These are phyloP conservation scores for Lipomyces anomalus DNA, from an alignment of 805 yeast genomes.

Conservation along the genomic window DNA sequence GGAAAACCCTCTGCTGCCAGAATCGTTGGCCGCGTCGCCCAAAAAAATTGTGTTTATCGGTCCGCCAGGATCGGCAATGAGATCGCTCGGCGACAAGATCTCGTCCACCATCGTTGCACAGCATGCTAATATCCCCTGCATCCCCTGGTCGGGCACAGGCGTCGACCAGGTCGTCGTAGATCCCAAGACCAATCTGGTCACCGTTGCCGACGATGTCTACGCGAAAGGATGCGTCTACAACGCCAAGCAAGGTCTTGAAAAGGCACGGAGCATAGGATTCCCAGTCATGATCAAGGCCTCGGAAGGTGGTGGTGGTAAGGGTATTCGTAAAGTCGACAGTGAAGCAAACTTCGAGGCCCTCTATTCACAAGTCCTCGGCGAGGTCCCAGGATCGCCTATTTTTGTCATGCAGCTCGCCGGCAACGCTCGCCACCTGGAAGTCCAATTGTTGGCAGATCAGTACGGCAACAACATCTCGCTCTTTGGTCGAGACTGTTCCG, in stretches of 20 bases:
- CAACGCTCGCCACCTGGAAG: conserved; percentile 96
- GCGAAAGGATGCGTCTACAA: conserved; percentile 79
- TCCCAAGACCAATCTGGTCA: conserved; percentile 65
- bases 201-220: conserved; percentile 79
- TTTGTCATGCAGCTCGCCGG: conserved; percentile 98
- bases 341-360: conserved; percentile 71
- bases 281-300: conserved; percentile 99
- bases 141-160: conserved; percentile 99
- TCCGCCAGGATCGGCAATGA: conserved; percentile 99
- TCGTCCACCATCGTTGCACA: conserved; percentile 98
- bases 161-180: conserved; percentile 76
- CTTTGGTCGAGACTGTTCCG: conserved; percentile 99
- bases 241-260: conserved; percentile 82
- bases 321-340: conserved; percentile 90
- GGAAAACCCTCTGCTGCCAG: conserved; percentile 95
- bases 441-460: conserved; percentile 95
- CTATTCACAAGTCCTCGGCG: conserved; percentile 92
- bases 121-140: conserved; percentile 97
- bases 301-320: conserved; percentile 99
- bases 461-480: conserved; percentile 95
- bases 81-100: conserved; percentile 98
- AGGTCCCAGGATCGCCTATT: conserved; percentile 98
- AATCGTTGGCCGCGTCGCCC: conserved; percentile 86
- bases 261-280: conserved; percentile 85
- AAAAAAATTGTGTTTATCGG: conserved; percentile 91